These are phyloP conservation scores for Scutellaria galericulata DNA, from an alignment of 257 asterid species.

Conservation along the genomic window DNA sequence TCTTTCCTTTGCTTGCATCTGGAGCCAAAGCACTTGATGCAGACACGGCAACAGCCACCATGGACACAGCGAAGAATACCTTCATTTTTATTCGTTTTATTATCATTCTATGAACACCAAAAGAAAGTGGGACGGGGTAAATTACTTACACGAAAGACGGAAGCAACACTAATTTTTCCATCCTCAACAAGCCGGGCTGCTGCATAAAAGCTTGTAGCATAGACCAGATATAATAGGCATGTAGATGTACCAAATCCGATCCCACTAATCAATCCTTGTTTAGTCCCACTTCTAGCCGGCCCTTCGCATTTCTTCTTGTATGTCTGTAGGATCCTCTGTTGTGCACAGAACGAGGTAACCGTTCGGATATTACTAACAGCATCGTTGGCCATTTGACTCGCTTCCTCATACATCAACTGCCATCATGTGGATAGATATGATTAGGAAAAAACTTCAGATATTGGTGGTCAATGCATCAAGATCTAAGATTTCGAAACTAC, in stretches of 20 bases:
- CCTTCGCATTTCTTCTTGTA: slow-evolving; percentile 64
- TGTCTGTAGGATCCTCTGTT: slow-evolving; percentile 56
- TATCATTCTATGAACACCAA: background rate
- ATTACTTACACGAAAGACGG: slow-evolving; percentile 64
- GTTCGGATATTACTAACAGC: slow-evolving; percentile 73
- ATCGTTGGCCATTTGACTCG: slow-evolving; percentile 73
- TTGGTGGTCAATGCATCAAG: too few species aligned
- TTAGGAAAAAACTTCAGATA: too few species aligned
- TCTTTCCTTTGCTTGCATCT: slow-evolving; percentile 65
- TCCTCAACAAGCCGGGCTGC: slow-evolving; percentile 65
- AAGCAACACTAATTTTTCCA: slow-evolving; percentile 50
- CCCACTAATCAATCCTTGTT: slow-evolving; percentile 62
- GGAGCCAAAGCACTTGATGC: slow-evolving; percentile 54
- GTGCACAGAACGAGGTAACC: slow-evolving; percentile 76
- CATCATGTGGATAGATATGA: slow-evolving; percentile 11
- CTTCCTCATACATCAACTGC: slow-evolving; percentile 67
- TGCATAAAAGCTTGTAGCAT: slow-evolving; percentile 71
- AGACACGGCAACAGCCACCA: slow-evolving; percentile 61
- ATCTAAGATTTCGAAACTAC: too few species aligned
- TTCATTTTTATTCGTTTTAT: slow-evolving; percentile 28
- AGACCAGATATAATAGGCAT: slow-evolving; percentile 47
- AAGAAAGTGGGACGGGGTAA: background rate
- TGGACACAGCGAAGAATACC: slow-evolving; percentile 71
- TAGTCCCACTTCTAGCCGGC: slow-evolving; percentile 49
- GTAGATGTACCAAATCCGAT: slow-evolving; percentile 63